phyloP scores from a whole-genome alignment of 176 grass and related monocot genomes.

The Themeda triandra region DNA sequence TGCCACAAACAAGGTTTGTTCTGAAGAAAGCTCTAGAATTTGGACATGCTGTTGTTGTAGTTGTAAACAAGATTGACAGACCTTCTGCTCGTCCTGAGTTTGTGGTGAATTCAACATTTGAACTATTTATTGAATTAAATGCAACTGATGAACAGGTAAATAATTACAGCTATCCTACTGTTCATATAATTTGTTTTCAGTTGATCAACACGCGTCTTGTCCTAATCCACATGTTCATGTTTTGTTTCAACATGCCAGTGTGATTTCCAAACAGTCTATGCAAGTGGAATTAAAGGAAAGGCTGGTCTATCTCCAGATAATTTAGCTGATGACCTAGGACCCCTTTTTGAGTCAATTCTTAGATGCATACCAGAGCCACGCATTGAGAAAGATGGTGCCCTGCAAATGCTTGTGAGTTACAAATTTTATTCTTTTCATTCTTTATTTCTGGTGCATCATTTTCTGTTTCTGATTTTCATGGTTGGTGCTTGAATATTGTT shows the following conservation, averaged over 20 bases:
- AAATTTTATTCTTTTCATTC: conserved; percentile 11
- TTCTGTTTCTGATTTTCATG: conserved; percentile 4
- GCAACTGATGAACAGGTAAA: conserved; percentile 95
- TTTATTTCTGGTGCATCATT: background rate
- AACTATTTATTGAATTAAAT: conserved; percentile 98
- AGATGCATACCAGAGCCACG: conserved; percentile 96
- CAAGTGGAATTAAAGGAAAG: conserved; percentile 94
- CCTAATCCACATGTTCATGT: conserved; percentile 21
- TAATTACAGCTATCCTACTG: background rate
- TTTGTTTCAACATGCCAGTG: conserved; percentile 51
- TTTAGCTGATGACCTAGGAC: conserved; percentile 87
- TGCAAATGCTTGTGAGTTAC: conserved; percentile 91
- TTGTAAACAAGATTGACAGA: conserved; percentile 97
- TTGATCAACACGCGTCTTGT: background rate
- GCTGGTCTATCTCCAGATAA: conserved; percentile 81
- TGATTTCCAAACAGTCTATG: conserved; percentile 97
- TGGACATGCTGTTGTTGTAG: conserved; percentile 95
- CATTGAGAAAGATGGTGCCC: conserved; percentile 83
- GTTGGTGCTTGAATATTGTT: conserved; percentile 15
- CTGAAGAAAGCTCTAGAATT: conserved; percentile 98
- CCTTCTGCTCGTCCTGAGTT: conserved; percentile 86
- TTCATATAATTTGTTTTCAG: conserved; percentile 13
- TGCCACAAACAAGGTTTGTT: conserved; percentile 99
- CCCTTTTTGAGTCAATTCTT: conserved; percentile 96
- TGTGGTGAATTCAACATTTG: conserved; percentile 97